Base-by-base conservation (phyloP, 2,329 filamentous ascomycete species). In the Fusarium continuum region DNA sequence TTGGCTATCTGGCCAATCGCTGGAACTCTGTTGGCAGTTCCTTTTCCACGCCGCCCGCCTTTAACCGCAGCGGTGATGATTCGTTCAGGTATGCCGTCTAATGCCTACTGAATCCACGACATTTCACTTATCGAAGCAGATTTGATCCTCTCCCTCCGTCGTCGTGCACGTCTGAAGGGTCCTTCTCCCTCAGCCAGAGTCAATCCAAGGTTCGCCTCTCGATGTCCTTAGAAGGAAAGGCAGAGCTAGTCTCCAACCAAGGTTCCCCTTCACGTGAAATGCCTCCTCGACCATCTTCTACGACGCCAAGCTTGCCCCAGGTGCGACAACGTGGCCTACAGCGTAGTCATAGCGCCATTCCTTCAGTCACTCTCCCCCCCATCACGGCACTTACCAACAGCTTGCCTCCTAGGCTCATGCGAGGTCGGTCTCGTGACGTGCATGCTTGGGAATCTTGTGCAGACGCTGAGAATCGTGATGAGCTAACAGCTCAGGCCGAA, bases 371-470 rank as follows among this genome's bases (percentile, higher is more conserved):
- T 5, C 78, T 87, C n/a, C 82, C 83, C 20, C 82, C 84, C 44
- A 83, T 85, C 55, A 83, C 83, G 5, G 76, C 80, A 14, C 73
- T 86, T 34, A 85, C 83, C 9, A 79, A 76, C 69, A 75, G 79
- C n/a, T 76, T 86, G 13, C 82, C 84, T 22, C 85, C 84, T 17
- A 80, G 81, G 29, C 78, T 89, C 16, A 78, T 80, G 28, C 87
- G 88, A 52, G 91, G 91, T 50, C 86, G 94, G 53, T 97, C 93
- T 54, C 88, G 92, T 50, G 91, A 97, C 74, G 91, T 93, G 16
- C 88, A 93, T 45, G 91, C 90, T 7, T 97, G 94, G 94, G 92
- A 96, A 72, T 92, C 92, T 54, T 93, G 91, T 78, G 94, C 92
- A 70, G 92, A 96, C 72, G 88, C 89, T 8, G 91, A 95, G 65